Conservation (phyloP, 1,284 basidiomycete genomes). For the Phellopilus nigrolimitatus region DNA sequence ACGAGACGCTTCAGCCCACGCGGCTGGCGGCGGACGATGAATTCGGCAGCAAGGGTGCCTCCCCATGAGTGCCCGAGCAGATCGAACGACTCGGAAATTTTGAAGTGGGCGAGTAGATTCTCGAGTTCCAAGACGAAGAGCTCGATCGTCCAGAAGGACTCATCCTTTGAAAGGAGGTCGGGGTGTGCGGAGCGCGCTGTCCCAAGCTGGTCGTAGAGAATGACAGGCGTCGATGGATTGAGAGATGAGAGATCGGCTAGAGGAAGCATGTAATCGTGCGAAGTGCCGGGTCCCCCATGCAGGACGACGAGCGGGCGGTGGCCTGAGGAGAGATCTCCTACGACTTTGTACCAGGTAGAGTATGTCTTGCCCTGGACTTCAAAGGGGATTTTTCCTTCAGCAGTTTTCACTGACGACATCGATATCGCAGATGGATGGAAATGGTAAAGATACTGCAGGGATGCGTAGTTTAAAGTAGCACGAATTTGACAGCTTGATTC, state of each 20-base stretch:
- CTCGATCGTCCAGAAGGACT: slow-evolving; percentile 41
- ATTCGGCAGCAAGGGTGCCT: slow-evolving; percentile 42
- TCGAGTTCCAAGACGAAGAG: slow-evolving; percentile 47
- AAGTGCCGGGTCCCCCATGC: slow-evolving; percentile 41
- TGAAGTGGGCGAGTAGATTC: slow-evolving; percentile 37
- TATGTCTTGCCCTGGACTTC: background rate
- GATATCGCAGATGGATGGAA: no score
- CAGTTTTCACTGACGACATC: no score
- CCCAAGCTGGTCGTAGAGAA: slow-evolving; percentile 51
- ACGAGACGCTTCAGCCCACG: slow-evolving; percentile 27
- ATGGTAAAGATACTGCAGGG: no score
- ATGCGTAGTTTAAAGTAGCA: no score
- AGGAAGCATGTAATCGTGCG: slow-evolving; percentile 40
- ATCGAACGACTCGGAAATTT: slow-evolving; percentile 35
- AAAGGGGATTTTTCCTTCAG: slow-evolving; percentile 8
- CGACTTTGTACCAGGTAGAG: slow-evolving; percentile 28
- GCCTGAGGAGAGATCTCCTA: slow-evolving; percentile 27
- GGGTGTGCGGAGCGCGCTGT: slow-evolving; percentile 36
- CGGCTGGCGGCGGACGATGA: slow-evolving; percentile 22
- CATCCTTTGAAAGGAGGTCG: slow-evolving; percentile 33
- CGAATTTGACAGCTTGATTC: no score
- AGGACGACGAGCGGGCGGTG: slow-evolving; percentile 34
- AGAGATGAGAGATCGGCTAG: slow-evolving; percentile 29
- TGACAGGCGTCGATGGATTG: slow-evolving; percentile 30
- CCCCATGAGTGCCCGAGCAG: slow-evolving; percentile 49